These are phyloP conservation scores for Crithidia bombi DNA, from an alignment of 208 protist genomes.

Conservation along the genomic window DNA sequence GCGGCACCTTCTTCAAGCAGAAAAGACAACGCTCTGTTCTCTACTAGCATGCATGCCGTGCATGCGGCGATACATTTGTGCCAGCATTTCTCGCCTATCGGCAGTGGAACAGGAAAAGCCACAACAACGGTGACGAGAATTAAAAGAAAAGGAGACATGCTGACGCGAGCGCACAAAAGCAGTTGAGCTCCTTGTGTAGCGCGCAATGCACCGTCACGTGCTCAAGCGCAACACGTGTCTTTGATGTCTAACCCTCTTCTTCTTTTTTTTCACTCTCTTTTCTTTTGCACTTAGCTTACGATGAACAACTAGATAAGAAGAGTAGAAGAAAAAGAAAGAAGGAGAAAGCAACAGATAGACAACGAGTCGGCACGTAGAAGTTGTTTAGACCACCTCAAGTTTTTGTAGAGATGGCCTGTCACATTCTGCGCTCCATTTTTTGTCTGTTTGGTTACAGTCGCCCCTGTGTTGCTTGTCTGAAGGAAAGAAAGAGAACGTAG, in stretches of 20 bases:
- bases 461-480: not conserved
- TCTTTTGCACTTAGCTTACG: not conserved
- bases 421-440: slow-evolving; percentile 8
- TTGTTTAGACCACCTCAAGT: slow-evolving; percentile 16
- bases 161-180: no score
- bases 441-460: not conserved
- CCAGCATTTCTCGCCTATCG: no score
- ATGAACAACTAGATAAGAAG: slow-evolving; percentile 18
- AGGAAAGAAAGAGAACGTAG: slow-evolving; percentile 16
- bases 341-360: slow-evolving; percentile 23
- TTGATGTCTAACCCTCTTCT: not conserved
- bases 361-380: slow-evolving; percentile 5
- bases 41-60: no score
- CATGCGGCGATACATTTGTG: no score
- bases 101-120: no score
- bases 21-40: no score
- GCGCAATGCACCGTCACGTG: no score
- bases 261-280: not conserved
- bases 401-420: not conserved
- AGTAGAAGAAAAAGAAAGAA: slow-evolving; percentile 8
- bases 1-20: no score
- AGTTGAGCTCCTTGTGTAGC: no score
- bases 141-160: no score
- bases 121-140: no score
- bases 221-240: no score